A percentile compares a stretch with the other conserved stretches of the same genome.
These are phyloP conservation scores for Leccinum sublutescens DNA, from an alignment of 768 basidiomycete species.

Conservation along the genomic window DNA sequence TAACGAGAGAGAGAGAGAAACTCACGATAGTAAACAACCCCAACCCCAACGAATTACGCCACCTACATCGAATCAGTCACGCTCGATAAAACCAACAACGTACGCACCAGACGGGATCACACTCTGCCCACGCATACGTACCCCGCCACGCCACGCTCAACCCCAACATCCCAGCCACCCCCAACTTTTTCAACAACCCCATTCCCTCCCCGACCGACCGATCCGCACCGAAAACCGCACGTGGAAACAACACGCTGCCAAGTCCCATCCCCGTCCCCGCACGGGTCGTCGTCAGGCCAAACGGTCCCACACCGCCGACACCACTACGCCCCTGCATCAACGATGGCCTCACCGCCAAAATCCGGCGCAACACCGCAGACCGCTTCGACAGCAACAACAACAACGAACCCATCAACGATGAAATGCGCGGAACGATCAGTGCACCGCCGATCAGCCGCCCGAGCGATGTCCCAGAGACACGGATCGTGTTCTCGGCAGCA, in stretches of 20 bases:
- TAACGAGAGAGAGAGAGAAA: not conserved
- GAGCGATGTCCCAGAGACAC: constrained; percentile 55
- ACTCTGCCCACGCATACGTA: constrained; percentile 59
- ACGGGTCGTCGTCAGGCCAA: constrained; percentile 15
- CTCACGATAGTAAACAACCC: constrained; percentile 66
- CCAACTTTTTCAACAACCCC: constrained; percentile 24
- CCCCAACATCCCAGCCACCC: constrained; percentile 35
- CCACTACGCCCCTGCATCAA: constrained; percentile 7
- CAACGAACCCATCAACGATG: constrained; percentile 61
- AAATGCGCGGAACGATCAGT: constrained; percentile 63
- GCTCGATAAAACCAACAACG: not conserved
- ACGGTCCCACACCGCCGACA: constrained; percentile 14
- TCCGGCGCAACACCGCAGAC: constrained; percentile 28
- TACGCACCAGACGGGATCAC: constrained; percentile 69
- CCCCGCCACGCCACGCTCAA: constrained; percentile 53
- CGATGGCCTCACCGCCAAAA: constrained; percentile 24
- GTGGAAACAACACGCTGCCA: constrained; percentile 6
- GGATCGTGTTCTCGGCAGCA: constrained; percentile 58
- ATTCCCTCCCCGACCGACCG: constrained; percentile 5
- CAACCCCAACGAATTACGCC: constrained; percentile 69
- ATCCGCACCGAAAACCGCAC: constrained; percentile 18
- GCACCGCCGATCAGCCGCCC: constrained; percentile 71
- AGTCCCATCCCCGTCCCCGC: constrained; percentile 5
- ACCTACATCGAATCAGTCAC: constrained; percentile 33
- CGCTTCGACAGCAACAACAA: constrained; percentile 51